Conservation (phyloP, 2,329 filamentous ascomycete genomes). For the Cladophialophora carrionii region DNA sequence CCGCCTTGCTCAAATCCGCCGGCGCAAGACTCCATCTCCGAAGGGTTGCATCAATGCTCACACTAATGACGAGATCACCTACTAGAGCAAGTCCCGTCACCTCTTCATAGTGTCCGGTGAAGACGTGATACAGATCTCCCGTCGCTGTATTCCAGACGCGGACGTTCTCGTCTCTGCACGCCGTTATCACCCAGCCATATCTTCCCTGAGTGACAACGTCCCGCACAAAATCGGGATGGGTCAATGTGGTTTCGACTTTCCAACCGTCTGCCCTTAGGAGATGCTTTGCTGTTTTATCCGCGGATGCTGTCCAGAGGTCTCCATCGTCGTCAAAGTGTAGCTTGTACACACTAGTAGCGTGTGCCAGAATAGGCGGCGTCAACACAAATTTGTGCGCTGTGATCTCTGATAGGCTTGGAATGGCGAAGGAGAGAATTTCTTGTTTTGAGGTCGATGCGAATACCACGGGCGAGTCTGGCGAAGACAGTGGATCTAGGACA, state of each 20-base stretch:
- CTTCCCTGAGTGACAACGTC: slow-evolving; percentile 71
- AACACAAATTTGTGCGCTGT: slow-evolving; percentile 60
- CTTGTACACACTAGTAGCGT: slow-evolving; percentile 89
- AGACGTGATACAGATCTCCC: slow-evolving; percentile 72
- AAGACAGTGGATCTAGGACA: slow-evolving; percentile 69
- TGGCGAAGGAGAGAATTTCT: slow-evolving; percentile 69
- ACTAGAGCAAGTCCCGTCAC: slow-evolving; percentile 76
- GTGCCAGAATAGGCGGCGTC: slow-evolving; percentile 64
- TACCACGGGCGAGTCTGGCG: slow-evolving; percentile 52
- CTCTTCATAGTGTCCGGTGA: slow-evolving; percentile 89
- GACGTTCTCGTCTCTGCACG: slow-evolving; percentile 86
- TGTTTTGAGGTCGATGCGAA: slow-evolving; percentile 81
- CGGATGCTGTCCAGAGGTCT: slow-evolving; percentile 90
- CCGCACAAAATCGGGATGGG: slow-evolving; percentile 87
- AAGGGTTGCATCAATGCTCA: slow-evolving; percentile 87
- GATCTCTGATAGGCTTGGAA: slow-evolving; percentile 40
- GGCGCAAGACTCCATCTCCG: slow-evolving; percentile 77
- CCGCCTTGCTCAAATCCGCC: slow-evolving; percentile 60
- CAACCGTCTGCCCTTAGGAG: slow-evolving; percentile 71
- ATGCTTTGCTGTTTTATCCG: slow-evolving; percentile 84
- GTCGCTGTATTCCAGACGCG: slow-evolving; percentile 80
- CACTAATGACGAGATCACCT: slow-evolving; percentile 67
- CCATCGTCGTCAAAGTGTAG: slow-evolving; percentile 72
- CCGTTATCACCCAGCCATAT: slow-evolving; percentile 80
- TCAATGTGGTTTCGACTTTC: slow-evolving; percentile 69